These are phyloP conservation scores for Arabis alpina DNA, from an alignment of 345 rosid species.

Conservation along the genomic window DNA sequence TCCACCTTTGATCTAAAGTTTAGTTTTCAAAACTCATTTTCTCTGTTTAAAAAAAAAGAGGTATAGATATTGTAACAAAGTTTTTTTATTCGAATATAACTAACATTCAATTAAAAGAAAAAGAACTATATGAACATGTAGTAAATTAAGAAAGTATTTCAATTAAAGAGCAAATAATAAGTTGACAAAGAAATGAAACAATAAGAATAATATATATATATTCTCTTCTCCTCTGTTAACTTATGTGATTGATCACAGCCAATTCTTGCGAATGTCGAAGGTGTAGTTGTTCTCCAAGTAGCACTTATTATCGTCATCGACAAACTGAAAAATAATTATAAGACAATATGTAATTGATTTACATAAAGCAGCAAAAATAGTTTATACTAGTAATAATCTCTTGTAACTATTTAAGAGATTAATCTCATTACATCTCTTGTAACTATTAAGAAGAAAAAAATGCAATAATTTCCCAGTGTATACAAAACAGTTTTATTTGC, in stretches of 20 bases:
- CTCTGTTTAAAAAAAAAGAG: no score
- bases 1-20: no score
- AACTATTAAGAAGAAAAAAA: neutral
- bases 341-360: conserved; percentile 1
- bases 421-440: conserved; percentile 1
- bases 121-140: neutral
- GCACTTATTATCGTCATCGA: conserved; percentile 78
- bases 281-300: conserved; percentile 78
- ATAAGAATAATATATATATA: neutral
- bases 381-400: neutral
- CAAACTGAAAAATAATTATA: conserved; percentile 49
- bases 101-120: no score
- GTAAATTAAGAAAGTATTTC: neutral
- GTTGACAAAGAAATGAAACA: neutral
- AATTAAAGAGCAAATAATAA: neutral
- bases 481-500: neutral
- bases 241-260: conserved; percentile 40
- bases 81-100: no score
- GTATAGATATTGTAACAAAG: no score
- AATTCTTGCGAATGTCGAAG: conserved; percentile 72
- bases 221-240: conserved; percentile 17
- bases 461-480: neutral
- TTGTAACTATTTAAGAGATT: neutral
- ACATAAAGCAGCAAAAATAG: neutral
- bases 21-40: no score